Evolutionary conservation across 306 rosid species (phyloP).

Genomic region (Arachis hypogaea): DNA sequence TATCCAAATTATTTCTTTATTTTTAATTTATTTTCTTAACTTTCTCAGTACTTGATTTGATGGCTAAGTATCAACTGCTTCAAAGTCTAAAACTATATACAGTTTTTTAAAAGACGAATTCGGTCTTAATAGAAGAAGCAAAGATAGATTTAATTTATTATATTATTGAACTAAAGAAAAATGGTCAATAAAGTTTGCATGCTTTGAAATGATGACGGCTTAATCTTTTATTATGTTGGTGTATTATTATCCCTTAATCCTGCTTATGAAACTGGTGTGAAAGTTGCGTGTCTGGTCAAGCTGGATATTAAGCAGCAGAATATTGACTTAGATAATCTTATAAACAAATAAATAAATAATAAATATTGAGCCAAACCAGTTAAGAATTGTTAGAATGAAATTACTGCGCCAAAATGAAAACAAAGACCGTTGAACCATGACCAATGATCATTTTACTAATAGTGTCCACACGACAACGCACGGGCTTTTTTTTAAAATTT

Average conservation of each 20-base stretch:
- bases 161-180: no score
- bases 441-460: background rate
- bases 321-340: background rate
- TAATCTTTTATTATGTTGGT: no score
- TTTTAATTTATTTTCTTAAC: no score
- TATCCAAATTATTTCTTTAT: no score
- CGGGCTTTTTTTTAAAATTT: background rate
- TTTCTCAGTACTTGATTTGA: background rate
- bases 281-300: background rate
- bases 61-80: background rate
- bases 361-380: background rate
- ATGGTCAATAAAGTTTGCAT: no score
- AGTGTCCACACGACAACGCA: background rate
- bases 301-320: background rate
- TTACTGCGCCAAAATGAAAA: background rate
- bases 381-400: background rate
- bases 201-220: no score
- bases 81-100: background rate
- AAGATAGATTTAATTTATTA: no score
- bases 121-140: background rate
- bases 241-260: background rate
- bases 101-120: background rate
- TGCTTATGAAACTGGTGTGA: conserved; percentile 2
- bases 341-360: background rate
- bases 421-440: background rate